Percentiles rank a stretch among this genome's conserved stretches.
These are phyloP conservation scores for Peterozyma toletana DNA, from an alignment of 805 yeast species.

Conservation along the genomic window DNA sequence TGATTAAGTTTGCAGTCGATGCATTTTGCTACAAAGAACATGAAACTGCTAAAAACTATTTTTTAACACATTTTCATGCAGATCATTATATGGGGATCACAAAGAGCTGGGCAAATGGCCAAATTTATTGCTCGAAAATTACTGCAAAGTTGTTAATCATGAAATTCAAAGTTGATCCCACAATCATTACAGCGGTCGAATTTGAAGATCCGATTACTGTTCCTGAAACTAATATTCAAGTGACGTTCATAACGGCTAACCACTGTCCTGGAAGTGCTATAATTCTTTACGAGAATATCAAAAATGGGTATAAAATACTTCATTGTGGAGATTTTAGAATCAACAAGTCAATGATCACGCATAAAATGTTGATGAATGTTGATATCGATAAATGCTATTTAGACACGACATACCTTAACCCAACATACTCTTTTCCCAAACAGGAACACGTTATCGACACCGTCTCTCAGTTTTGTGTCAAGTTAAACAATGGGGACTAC, in stretches of 20 bases:
- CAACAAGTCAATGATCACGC: slow-evolving; percentile 38
- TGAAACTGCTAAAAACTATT: slow-evolving; percentile 41
- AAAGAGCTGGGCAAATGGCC: slow-evolving; percentile 69
- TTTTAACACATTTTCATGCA: slow-evolving; percentile 81
- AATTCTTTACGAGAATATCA: slow-evolving; percentile 53
- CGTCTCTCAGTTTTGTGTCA: slow-evolving; percentile 45
- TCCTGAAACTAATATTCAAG: slow-evolving; percentile 36
- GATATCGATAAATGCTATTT: slow-evolving; percentile 61
- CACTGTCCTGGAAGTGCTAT: slow-evolving; percentile 96
- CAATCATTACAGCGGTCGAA: slow-evolving; percentile 31
- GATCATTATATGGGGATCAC: slow-evolving; percentile 90
- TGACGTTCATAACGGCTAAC: slow-evolving; percentile 73
- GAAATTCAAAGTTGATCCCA: slow-evolving; percentile 47
- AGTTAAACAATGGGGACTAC: slow-evolving; percentile 25
- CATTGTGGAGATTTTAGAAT: slow-evolving; percentile 97
- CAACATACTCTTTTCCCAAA: slow-evolving; percentile 67
- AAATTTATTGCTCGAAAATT: slow-evolving; percentile 63
- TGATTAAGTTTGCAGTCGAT: slow-evolving; percentile 48
- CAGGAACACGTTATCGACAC: slow-evolving; percentile 62
- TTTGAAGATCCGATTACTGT: slow-evolving; percentile 32
- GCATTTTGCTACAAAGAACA: slow-evolving; percentile 51
- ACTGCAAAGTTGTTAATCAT: slow-evolving; percentile 53
- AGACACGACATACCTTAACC: slow-evolving; percentile 86
- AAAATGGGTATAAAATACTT: slow-evolving; percentile 29
- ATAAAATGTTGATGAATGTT: slow-evolving; percentile 20